Conservation (phyloP, 1,139 yeast genomes). For the Sugiyamaella neomexicana region DNA sequence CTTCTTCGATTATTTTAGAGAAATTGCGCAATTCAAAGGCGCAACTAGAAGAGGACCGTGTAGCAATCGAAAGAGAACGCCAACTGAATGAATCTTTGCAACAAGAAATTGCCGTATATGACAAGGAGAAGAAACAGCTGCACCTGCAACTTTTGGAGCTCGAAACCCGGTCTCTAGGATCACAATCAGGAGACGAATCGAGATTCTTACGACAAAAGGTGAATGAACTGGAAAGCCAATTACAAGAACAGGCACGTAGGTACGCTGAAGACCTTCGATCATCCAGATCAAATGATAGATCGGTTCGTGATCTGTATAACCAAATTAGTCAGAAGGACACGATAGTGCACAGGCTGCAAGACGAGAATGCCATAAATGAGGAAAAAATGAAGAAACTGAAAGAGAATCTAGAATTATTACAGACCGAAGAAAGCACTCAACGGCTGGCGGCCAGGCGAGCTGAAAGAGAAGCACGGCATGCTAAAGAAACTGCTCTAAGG, state of each 20-base stretch:
- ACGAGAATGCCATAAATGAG: slow-evolving; percentile 39
- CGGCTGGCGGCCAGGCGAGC: slow-evolving; percentile 47
- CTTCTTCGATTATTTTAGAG: slow-evolving; percentile 25
- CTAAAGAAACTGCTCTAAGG: slow-evolving; percentile 54
- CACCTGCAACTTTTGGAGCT: slow-evolving; percentile 38
- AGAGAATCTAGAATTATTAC: slow-evolving; percentile 44
- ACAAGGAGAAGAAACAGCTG: slow-evolving; percentile 37
- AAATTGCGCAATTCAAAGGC: slow-evolving; percentile 27
- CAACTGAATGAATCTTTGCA: slow-evolving; percentile 33
- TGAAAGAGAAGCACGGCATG: slow-evolving; percentile 51
- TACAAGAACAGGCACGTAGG: slow-evolving; percentile 41
- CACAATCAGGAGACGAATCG: slow-evolving; percentile 28
- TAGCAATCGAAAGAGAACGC: slow-evolving; percentile 35
- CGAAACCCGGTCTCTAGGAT: slow-evolving; percentile 36
- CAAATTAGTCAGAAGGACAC: slow-evolving; percentile 35
- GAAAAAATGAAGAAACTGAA: slow-evolving; percentile 43
- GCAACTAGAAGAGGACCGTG: slow-evolving; percentile 29
- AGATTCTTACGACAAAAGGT: slow-evolving; percentile 36
- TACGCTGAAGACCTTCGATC: slow-evolving; percentile 40
- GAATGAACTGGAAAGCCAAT: slow-evolving; percentile 40
- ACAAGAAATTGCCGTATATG: slow-evolving; percentile 29
- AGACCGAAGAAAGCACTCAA: slow-evolving; percentile 47
- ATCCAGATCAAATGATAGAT: slow-evolving; percentile 37
- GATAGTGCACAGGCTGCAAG: slow-evolving; percentile 34
- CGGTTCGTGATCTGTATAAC: slow-evolving; percentile 35